Evolutionary conservation across 768 basidiomycete genomes (phyloP).

Genomic region (Kockovaella imperatae): DNA sequence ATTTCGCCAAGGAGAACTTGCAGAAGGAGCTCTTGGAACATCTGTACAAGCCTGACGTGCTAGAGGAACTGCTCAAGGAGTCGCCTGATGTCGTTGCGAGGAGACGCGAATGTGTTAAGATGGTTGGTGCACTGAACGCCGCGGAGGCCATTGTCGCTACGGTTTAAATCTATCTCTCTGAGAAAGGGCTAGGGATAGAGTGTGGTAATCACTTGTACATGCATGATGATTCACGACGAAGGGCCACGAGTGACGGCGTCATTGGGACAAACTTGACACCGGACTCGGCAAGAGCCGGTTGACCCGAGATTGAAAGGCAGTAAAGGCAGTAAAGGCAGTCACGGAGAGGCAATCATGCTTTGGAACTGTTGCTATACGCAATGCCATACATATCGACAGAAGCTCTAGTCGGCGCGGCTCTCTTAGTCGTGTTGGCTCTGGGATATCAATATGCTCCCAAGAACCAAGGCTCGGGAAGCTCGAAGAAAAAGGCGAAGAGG

Average conservation of each 20-base stretch:
- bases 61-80: slow-evolving; percentile 87
- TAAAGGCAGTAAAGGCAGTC: too few relatives aligned
- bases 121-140: slow-evolving; percentile 91
- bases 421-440: slow-evolving; percentile 26
- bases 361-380: too few relatives aligned
- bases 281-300: too few relatives aligned
- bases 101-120: slow-evolving; percentile 76
- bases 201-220: too few relatives aligned
- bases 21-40: slow-evolving; percentile 91
- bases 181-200: too few relatives aligned
- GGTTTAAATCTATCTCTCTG: too few relatives aligned
- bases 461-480: background rate
- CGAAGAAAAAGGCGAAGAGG: slow-evolving; percentile 26
- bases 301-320: too few relatives aligned
- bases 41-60: slow-evolving; percentile 91
- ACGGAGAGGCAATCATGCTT: too few relatives aligned
- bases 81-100: slow-evolving; percentile 41
- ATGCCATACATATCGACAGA: slow-evolving; percentile 42
- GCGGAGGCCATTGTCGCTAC: slow-evolving; percentile 59
- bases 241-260: too few relatives aligned
- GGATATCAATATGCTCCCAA: slow-evolving; percentile 31
- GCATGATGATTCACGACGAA: too few relatives aligned
- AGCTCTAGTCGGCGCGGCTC: slow-evolving; percentile 27
- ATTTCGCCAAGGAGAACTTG: slow-evolving; percentile 84
- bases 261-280: too few relatives aligned